These are phyloP conservation scores for Leccinum broughii DNA, from an alignment of 768 basidiomycete species.

Conservation along the genomic window DNA sequence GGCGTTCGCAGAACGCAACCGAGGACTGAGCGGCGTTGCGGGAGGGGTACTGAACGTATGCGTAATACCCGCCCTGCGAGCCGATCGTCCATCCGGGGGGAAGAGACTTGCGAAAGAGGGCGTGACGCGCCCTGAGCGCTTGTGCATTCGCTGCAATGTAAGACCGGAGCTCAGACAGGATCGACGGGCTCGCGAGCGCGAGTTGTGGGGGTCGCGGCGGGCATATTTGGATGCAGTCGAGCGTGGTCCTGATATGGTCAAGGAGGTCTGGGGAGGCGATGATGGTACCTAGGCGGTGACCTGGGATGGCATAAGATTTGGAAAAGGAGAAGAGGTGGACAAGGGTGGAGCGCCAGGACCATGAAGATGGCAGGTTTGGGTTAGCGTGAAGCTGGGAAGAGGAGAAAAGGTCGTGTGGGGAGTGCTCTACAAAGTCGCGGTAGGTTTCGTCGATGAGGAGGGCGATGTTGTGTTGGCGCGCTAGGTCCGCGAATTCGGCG, in stretches of 20 bases:
- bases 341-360: conserved; percentile 60
- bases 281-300: conserved; percentile 76
- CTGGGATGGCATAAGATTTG: conserved; percentile 80
- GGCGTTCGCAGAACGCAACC: conserved; percentile 52
- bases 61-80: conserved; percentile 73
- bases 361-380: conserved; percentile 5
- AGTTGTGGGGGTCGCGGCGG: conserved; percentile 72
- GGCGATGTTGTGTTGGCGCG: conserved; percentile 52
- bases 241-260: conserved; percentile 49
- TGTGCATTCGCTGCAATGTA: conserved; percentile 54
- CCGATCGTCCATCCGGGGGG: conserved; percentile 60
- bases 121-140: conserved; percentile 52
- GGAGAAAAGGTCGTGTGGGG: conserved; percentile 60
- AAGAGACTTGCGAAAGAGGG: conserved; percentile 51
- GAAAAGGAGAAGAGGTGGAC: conserved; percentile 80
- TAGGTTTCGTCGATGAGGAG: conserved; percentile 90
- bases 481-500: conserved; percentile 58
- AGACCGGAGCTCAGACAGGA: conserved; percentile 51
- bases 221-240: conserved; percentile 83
- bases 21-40: conserved; percentile 35
- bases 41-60: conserved; percentile 74
- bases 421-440: conserved; percentile 66
- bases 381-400: conserved; percentile 7
- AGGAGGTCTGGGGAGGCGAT: conserved; percentile 60
- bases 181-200: conserved; percentile 52